Evolutionary conservation across 1,139 yeast species (phyloP).

Genomic region (Blastobotrys ciferrii): DNA sequence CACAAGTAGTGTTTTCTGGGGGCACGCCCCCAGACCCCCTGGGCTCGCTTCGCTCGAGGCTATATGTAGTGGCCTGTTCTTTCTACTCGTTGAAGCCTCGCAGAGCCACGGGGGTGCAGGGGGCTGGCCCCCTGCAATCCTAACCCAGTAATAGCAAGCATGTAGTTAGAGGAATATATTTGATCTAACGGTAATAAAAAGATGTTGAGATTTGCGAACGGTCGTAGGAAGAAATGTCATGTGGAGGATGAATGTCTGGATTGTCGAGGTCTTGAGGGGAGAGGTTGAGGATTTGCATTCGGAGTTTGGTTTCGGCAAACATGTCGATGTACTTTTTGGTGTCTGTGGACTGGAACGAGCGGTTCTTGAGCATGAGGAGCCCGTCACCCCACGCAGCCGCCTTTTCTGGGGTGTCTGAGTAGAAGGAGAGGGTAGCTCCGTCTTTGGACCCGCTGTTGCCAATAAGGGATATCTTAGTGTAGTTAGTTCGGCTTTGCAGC

Average conservation of each 20-base stretch:
- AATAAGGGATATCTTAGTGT: slow-evolving; percentile 29
- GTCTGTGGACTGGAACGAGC: slow-evolving; percentile 49
- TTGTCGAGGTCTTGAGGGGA: slow-evolving; percentile 40
- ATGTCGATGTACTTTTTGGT: slow-evolving; percentile 58
- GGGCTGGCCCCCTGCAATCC: no score
- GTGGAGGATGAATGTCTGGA: slow-evolving; percentile 12
- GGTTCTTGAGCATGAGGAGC: slow-evolving; percentile 54
- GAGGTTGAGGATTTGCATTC: slow-evolving; percentile 62
- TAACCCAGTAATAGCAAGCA: no score
- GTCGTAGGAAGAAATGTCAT: slow-evolving; percentile 12
- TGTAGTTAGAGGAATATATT: no score
- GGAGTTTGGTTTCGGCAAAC: slow-evolving; percentile 58
- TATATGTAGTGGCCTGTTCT: no score
- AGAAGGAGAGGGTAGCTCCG: slow-evolving; percentile 48
- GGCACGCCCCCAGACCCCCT: no score
- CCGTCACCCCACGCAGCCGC: slow-evolving; percentile 83
- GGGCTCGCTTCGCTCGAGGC: no score
- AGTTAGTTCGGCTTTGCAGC: slow-evolving; percentile 30
- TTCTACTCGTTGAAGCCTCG: no score
- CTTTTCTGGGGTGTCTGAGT: slow-evolving; percentile 70
- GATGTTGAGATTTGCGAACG: slow-evolving; percentile 25
- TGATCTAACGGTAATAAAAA: slow-evolving; percentile 29
- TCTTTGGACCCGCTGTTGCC: slow-evolving; percentile 29
- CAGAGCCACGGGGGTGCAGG: no score
- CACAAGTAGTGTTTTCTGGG: no score